Conservation (phyloP, 345 rosid genomes). For the Lepidium didymum region DNA sequence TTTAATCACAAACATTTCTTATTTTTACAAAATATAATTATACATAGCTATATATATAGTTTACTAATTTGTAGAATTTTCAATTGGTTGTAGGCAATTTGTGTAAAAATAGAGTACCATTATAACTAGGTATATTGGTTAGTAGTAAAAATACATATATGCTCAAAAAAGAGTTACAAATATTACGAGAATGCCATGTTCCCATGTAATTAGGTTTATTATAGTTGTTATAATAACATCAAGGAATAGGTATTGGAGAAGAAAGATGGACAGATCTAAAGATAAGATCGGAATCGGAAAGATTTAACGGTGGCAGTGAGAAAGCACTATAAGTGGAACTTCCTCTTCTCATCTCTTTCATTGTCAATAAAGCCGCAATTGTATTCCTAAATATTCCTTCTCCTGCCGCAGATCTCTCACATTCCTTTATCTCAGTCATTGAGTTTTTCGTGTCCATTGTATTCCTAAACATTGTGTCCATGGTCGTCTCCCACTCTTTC, state of each 20-base stretch:
- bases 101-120: no score
- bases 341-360: constrained; percentile 74
- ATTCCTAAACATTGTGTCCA: constrained; percentile 54
- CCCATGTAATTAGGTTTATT: not conserved
- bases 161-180: not conserved
- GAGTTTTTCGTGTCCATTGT: constrained; percentile 25
- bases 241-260: constrained; percentile 53
- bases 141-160: no score
- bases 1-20: no score
- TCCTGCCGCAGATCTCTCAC: constrained; percentile 29
- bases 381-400: constrained; percentile 72
- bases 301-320: constrained; percentile 72
- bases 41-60: no score
- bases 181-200: not conserved
- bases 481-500: constrained; percentile 63
- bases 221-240: not conserved
- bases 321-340: constrained; percentile 64
- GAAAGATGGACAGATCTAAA: constrained; percentile 33
- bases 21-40: no score
- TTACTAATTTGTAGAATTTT: no score
- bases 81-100: no score
- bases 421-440: not conserved
- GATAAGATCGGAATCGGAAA: constrained; percentile 49
- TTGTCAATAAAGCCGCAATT: constrained; percentile 59
- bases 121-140: no score